Base-by-base conservation (phyloP, 108 stramenopile species). In the Cyclotella sp. region DNA sequence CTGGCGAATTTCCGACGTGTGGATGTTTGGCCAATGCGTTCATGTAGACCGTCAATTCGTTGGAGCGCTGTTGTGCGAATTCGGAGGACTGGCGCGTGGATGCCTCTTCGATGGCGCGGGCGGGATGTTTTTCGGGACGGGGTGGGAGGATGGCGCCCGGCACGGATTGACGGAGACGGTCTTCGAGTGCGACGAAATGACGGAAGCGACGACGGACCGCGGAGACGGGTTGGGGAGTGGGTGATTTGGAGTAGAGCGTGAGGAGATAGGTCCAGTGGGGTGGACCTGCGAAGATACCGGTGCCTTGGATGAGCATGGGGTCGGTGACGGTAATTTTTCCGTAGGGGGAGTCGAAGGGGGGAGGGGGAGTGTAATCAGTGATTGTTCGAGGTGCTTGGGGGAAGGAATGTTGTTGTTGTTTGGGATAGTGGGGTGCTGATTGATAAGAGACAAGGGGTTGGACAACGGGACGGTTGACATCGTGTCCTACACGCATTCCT, bases 41-140 rank as follows among this genome's bases (percentile, higher is more conserved):
- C 27, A 96, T 73, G 72, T 93, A 96, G 2, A 58, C 29, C n/a
- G 80, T 63, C 19, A 96, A 60, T 72, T 96, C 95, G 30, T 58
- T 57, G 3, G 88, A 78, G 34, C 95, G 84, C 39, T 84, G 85
- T 69, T 79, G 54, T 43, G 95, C 95, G 79, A 96, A 96, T 65
- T 91, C 91, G 24, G 89, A 75, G 61, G 91, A 91, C 78, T 96
- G 95, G 27, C 83, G 79, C 0, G 90, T 76, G 26, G 86, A 75
- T n/a, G 93, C 95, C 67, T 96, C 95, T 67, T 96, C 95, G 22
- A 96, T 80, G 22, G 91, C 93, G 4, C 95, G 87, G 7, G 88
- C 75, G 42, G 88, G 86, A 52, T 96, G 95, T 72, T 94, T 96
- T 41, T 96, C 90, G 27, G 95, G 95, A 63, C 91, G 84, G 55